phyloP scores from a whole-genome alignment of 441 rosid species.

The Aleurites moluccanus region DNA sequence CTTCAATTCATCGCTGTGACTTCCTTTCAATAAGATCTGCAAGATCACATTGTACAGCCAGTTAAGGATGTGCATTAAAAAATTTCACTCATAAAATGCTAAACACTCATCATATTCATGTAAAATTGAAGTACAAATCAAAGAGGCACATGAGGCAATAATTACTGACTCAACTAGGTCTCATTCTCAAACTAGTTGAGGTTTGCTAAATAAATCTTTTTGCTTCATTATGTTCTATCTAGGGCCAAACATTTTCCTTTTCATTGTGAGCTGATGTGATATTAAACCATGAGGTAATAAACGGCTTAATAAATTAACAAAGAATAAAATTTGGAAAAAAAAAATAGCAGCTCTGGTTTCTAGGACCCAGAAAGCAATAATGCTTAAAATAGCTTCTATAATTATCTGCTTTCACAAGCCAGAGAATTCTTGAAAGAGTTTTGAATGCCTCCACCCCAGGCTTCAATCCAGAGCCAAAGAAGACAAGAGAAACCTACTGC shows the following conservation, averaged over 20 bases:
- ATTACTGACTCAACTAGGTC: neutral
- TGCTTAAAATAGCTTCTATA: neutral
- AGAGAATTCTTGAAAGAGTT: neutral
- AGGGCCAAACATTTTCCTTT: neutral
- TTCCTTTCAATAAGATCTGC: conserved; percentile 94
- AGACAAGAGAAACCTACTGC: neutral
- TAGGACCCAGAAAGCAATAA: neutral
- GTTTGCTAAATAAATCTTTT: neutral
- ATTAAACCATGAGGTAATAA: neutral
- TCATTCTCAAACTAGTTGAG: neutral
- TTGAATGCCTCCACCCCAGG: neutral
- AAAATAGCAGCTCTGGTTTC: neutral
- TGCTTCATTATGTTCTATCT: neutral
- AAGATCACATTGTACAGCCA: conserved; percentile 20
- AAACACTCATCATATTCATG: conserved; percentile 1
- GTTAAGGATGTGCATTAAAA: conserved; percentile 2
- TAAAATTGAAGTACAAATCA: neutral
- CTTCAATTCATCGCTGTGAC: conserved; percentile 76
- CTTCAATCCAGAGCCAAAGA: neutral
- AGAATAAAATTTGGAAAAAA: too few species aligned
- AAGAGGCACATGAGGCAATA: neutral
- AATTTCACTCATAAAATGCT: neutral
- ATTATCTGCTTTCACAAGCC: neutral
- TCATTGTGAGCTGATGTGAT: neutral
- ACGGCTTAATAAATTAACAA: neutral